Percentiles rank a stretch among this genome's conserved stretches.
These are phyloP conservation scores for Hanseniaspora thailandica DNA, from an alignment of 805 yeast species.

Conservation along the genomic window DNA sequence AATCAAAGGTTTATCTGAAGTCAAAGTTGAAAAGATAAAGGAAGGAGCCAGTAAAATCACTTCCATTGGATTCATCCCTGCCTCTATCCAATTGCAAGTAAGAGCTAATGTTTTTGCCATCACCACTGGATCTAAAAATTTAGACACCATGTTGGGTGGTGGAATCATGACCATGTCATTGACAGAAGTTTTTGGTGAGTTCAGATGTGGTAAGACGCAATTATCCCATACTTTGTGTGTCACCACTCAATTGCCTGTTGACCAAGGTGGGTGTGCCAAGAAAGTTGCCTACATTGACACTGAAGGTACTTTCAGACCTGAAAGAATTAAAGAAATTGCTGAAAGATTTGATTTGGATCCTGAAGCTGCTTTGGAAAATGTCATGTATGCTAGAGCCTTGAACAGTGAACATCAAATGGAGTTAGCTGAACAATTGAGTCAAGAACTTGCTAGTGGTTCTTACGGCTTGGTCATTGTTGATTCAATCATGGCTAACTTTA, in stretches of 20 bases:
- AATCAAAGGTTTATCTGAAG: constrained; percentile 88
- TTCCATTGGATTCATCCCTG: constrained; percentile 95
- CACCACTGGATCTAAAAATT: constrained; percentile 89
- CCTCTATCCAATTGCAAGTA: constrained; percentile 82
- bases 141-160: constrained; percentile 88
- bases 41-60: constrained; percentile 76
- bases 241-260: constrained; percentile 90
- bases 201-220: constrained; percentile 95
- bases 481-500: constrained; percentile 88
- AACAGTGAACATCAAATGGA: constrained; percentile 93
- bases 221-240: constrained; percentile 93
- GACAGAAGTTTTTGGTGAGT: constrained; percentile 93
- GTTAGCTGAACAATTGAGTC: constrained; percentile 77
- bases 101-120: constrained; percentile 82
- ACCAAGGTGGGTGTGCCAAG: constrained; percentile 98
- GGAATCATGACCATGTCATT: constrained; percentile 96
- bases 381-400: constrained; percentile 93
- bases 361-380: constrained; percentile 85
- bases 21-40: constrained; percentile 78
- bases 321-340: constrained; percentile 78
- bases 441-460: constrained; percentile 90
- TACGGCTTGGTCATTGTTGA: constrained; percentile 85
- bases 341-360: constrained; percentile 84
- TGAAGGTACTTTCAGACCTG: constrained; percentile 93
- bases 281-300: constrained; percentile 92